These are phyloP conservation scores for Albugo laibachii DNA, from an alignment of 352 stramenopile genomes.

Conservation along the genomic window DNA sequence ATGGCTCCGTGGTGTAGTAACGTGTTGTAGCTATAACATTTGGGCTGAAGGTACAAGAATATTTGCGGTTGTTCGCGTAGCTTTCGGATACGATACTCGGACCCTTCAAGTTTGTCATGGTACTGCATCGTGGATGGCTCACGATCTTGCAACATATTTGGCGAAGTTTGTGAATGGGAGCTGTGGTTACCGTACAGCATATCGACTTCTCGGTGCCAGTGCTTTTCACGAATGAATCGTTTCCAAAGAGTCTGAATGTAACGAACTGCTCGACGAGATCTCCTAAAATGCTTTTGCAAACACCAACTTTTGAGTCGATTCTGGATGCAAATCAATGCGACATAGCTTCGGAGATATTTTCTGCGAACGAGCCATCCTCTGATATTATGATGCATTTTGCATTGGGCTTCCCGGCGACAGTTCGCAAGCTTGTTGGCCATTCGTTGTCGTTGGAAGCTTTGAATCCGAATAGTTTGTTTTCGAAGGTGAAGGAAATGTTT, in stretches of 20 bases:
- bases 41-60: slow-evolving; percentile 31
- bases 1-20: slow-evolving; percentile 44
- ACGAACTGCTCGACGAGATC: slow-evolving; percentile 9
- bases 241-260: slow-evolving; percentile 26
- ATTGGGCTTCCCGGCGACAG: no score
- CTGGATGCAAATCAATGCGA: slow-evolving; percentile 12
- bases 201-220: slow-evolving; percentile 24
- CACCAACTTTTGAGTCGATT: slow-evolving; percentile 33
- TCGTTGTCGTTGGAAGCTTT: slow-evolving; percentile 53
- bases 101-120: slow-evolving; percentile 48
- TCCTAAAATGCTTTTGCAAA: slow-evolving; percentile 20
- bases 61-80: slow-evolving; percentile 22
- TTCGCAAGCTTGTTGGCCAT: slow-evolving; percentile 16
- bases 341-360: no score
- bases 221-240: slow-evolving; percentile 12
- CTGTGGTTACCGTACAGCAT: slow-evolving; percentile 17
- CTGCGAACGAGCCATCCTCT: slow-evolving; percentile 19
- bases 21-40: slow-evolving; percentile 34
- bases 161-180: no score
- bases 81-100: slow-evolving; percentile 30
- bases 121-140: slow-evolving; percentile 1
- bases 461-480: slow-evolving; percentile 38
- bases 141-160: no score
- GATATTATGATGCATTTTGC: slow-evolving; percentile 24
- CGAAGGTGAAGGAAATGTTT: slow-evolving; percentile 26